Conservation (phyloP, 2,329 filamentous ascomycete species). For the Alternaria dauci region DNA sequence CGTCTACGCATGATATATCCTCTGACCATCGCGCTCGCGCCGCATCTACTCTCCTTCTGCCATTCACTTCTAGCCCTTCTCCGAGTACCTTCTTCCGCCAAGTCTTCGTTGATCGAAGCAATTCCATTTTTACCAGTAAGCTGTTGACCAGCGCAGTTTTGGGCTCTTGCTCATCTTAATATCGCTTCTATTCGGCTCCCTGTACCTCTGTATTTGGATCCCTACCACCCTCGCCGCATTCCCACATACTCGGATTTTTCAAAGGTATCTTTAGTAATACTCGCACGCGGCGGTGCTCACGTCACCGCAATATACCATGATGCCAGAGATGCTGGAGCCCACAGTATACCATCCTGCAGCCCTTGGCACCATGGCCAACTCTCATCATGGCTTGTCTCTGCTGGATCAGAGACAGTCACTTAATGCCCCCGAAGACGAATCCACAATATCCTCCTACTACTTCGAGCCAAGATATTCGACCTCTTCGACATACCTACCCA, state of each 20-base stretch:
- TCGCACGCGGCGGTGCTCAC: conserved; percentile 49
- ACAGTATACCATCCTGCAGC: conserved; percentile 56
- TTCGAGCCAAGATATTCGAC: conserved; percentile 49
- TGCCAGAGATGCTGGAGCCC: conserved; percentile 58
- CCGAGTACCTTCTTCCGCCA: conserved; percentile 35
- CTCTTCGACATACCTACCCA: conserved; percentile 41
- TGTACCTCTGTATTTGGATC: conserved; percentile 33
- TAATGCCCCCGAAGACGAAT: conserved; percentile 67
- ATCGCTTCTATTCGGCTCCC: conserved; percentile 35
- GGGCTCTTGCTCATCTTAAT: conserved; percentile 50
- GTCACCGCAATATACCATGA: conserved; percentile 51
- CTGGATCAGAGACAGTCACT: conserved; percentile 66
- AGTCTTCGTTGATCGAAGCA: conserved; percentile 59
- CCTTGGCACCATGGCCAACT: conserved; percentile 36
- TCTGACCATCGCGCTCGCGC: conserved; percentile 37
- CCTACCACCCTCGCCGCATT: conserved; percentile 24
- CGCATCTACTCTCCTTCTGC: conserved; percentile 32
- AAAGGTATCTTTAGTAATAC: conserved; percentile 46
- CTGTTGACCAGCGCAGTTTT: conserved; percentile 55
- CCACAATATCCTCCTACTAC: conserved; percentile 47
- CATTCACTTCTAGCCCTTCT: conserved; percentile 48
- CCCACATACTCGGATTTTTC: conserved; percentile 39
- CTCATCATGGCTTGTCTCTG: conserved; percentile 54
- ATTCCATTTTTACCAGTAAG: conserved; percentile 45
- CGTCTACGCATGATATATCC: conserved; percentile 50